Conservation (phyloP, 192 early-diverging fungal genomes). For the Backusella liffmaniae region DNA sequence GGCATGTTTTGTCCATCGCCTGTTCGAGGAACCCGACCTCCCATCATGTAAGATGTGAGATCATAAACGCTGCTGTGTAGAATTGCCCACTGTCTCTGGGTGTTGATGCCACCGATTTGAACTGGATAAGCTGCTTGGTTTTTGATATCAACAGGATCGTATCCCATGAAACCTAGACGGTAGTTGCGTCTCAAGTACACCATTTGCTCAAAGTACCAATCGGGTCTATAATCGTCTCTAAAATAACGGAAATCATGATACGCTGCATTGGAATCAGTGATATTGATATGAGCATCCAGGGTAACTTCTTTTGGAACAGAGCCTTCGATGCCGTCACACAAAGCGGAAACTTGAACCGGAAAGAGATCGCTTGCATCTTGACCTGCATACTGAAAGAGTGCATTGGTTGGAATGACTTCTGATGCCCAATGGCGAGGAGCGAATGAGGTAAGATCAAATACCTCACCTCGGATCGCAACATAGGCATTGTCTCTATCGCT, state of each 20-base stretch:
- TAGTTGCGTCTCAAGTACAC: conserved; percentile 59
- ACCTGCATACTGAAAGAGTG: conserved; percentile 56
- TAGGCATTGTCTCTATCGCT: conserved; percentile 54
- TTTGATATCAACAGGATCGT: conserved; percentile 57
- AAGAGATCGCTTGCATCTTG: conserved; percentile 63
- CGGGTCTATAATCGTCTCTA: conserved; percentile 58
- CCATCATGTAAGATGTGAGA: conserved; percentile 64
- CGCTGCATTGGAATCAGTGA: conserved; percentile 54
- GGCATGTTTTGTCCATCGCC: conserved; percentile 42
- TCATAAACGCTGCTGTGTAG: conserved; percentile 71
- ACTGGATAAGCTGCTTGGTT: conserved; percentile 44
- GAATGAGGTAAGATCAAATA: conserved; percentile 79
- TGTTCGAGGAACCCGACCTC: conserved; percentile 43
- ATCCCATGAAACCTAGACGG: conserved; percentile 68
- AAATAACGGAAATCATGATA: conserved; percentile 74
- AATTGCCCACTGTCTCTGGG: conserved; percentile 48
- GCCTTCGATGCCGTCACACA: conserved; percentile 51
- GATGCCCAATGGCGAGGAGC: conserved; percentile 53
- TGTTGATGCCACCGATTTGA: conserved; percentile 35
- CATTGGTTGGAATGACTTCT: conserved; percentile 57
- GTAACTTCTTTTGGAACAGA: conserved; percentile 46
- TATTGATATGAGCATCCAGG: conserved; percentile 45
- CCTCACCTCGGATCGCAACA: conserved; percentile 73
- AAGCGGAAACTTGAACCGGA: conserved; percentile 52
- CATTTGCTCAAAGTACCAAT: conserved; percentile 73